Evolutionary conservation across 257 asterid species (phyloP).

Genomic region (Solanum infundibuliforme): DNA sequence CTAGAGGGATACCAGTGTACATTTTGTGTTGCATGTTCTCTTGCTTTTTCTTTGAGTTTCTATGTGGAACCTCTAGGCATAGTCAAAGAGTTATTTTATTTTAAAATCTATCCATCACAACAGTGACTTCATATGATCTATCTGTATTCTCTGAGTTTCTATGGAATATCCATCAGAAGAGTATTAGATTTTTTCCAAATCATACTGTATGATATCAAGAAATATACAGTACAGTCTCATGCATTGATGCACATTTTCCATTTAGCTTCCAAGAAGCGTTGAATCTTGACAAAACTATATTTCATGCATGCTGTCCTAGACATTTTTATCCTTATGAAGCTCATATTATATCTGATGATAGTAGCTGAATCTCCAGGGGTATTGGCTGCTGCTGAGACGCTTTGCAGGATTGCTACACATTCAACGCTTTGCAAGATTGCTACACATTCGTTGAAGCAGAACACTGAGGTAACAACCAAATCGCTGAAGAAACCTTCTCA

Average conservation of each 20-base stretch:
- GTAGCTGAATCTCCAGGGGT: constrained; percentile 42
- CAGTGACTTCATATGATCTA: background rate
- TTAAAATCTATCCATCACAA: background rate
- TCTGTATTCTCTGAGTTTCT: background rate
- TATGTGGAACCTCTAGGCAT: background rate
- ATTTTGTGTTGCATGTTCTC: background rate
- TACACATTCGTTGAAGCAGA: constrained; percentile 20
- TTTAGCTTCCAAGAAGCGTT: background rate
- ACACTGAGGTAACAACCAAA: constrained; percentile 17
- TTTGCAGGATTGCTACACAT: constrained; percentile 39
- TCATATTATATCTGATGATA: background rate
- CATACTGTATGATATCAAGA: background rate
- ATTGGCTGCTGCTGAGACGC: constrained; percentile 72
- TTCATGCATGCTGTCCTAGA: background rate
- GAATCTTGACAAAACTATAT: background rate
- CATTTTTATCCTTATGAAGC: background rate
- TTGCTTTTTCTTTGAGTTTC: background rate
- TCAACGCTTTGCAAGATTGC: constrained; percentile 54
- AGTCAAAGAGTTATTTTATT: background rate
- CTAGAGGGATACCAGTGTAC: background rate
- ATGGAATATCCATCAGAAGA: background rate
- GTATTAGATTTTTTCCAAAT: background rate
- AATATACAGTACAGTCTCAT: background rate
- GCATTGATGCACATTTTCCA: background rate
- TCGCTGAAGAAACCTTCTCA: constrained; percentile 35